phyloP scores from a whole-genome alignment of 257 asterid genomes.

The Paulownia fortunei region DNA sequence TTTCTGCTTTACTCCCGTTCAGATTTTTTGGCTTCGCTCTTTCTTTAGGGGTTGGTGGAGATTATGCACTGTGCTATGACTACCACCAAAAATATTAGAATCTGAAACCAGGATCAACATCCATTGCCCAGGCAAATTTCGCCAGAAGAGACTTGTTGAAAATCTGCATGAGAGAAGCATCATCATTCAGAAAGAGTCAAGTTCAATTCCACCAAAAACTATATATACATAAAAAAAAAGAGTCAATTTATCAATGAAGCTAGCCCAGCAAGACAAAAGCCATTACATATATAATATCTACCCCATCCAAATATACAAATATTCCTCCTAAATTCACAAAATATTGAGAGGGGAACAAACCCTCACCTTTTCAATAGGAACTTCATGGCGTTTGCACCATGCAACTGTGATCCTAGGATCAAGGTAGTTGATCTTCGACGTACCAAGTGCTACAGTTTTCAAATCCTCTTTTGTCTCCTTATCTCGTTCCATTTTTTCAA shows the following conservation, averaged over 20 bases:
- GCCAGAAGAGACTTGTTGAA: conserved; percentile 94
- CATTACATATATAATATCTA: neutral
- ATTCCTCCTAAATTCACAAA: neutral
- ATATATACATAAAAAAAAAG: neutral
- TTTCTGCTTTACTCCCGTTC: conserved; percentile 21
- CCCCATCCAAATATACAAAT: neutral
- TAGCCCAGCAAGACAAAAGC: neutral
- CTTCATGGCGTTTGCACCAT: conserved; percentile 99
- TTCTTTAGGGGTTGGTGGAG: conserved; percentile 20
- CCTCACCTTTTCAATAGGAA: conserved; percentile 94
- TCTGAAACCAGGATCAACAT: conserved; percentile 87
- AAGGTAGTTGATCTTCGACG: conserved; percentile 97
- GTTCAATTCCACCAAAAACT: neutral
- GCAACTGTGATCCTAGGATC: conserved; percentile 99
- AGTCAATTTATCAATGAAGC: neutral
- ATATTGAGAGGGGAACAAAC: neutral
- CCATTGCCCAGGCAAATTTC: conserved; percentile 98
- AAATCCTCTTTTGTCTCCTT: conserved; percentile 84
- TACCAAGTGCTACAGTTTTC: conserved; percentile 92
- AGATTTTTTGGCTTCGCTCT: neutral
- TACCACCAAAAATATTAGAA: conserved; percentile 51
- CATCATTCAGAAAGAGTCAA: neutral
- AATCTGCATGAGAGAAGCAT: conserved; percentile 55
- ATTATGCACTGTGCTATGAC: conserved; percentile 14
- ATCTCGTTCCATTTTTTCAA: conserved; percentile 84